Base-by-base conservation (phyloP, 2,329 filamentous ascomycete species). In the Orbilia javanica region DNA sequence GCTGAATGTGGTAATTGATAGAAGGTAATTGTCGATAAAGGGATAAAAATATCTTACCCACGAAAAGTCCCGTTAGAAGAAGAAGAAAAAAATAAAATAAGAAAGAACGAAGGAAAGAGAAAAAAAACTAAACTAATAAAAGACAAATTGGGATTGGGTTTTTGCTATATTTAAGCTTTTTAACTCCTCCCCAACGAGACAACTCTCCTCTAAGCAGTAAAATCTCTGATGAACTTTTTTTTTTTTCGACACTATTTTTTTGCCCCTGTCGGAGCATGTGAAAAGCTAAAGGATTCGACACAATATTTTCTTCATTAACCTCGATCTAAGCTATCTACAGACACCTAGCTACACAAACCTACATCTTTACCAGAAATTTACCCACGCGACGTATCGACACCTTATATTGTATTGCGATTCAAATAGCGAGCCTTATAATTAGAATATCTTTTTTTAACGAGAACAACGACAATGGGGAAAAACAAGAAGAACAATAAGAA, bases 401-500 rank as follows among this genome's bases (percentile, higher is more conserved):
- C 18, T 8, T 52, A 1, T 18, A 52, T 27, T n/a, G 25, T 20
- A 20, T 52, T 31, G 39, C 18, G 5, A 27, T 42, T 34, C 6
- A 6, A 31, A 31, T 11, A 57, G 52, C 52, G 15, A 7, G n/a
- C n/a, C n/a, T 15, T 39, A 36, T 39, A 39, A 13, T 39, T n/a
- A n/a, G 7, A 48, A 11, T 64, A 39, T 64, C 25, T 25, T 31
- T 20, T 22, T 11, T 15, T 15, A 3, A 48, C 22, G 13, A 48
- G 31, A 31, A 18, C 2, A 34, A 60, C 39, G 29, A 67, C 5
- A 44, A 74, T 74, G 70, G 62, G 18, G 10, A 74, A 74, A 31
- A 52, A 44, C 15, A 73, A 66, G 20, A 66, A 60, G 3, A 73
- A 73, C 15, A 66, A 55, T 13, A 52, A 53, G 29, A 74, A n/a